Conservation (phyloP, 805 yeast species). For the Starmerella asiatica region DNA sequence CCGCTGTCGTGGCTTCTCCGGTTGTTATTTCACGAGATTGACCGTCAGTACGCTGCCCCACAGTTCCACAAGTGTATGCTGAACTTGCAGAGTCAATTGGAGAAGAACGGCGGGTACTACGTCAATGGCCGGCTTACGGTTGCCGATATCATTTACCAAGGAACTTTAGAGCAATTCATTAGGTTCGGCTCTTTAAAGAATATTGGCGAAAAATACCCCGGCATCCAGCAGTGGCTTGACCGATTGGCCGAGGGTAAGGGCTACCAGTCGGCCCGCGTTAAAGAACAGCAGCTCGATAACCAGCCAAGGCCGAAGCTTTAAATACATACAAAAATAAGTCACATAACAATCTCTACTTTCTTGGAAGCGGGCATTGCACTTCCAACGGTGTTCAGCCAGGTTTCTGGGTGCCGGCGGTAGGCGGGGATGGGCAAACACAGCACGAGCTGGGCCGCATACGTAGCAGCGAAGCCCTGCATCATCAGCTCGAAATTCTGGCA, state of each 20-base stretch:
- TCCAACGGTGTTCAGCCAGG: constrained; percentile 11
- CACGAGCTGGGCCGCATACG: constrained; percentile 11
- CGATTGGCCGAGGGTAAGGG: constrained; percentile 9
- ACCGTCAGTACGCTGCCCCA: constrained; percentile 36
- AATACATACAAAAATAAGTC: neutral
- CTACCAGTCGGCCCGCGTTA: constrained; percentile 1
- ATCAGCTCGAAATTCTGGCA: constrained; percentile 11
- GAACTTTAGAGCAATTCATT: constrained; percentile 6
- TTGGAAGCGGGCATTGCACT: neutral
- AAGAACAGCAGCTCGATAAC: constrained; percentile 9
- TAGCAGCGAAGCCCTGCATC: constrained; percentile 9
- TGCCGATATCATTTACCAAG: constrained; percentile 42
- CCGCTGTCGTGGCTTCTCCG: constrained; percentile 27
- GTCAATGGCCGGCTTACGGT: constrained; percentile 47
- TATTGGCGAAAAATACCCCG: constrained; percentile 13
- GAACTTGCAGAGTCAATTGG: constrained; percentile 32
- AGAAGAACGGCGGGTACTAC: constrained; percentile 39
- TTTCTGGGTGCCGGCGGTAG: constrained; percentile 18
- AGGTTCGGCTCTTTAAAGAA: constrained; percentile 3
- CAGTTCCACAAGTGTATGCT: constrained; percentile 33
- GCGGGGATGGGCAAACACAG: constrained; percentile 18
- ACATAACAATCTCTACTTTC: constrained; percentile 1
- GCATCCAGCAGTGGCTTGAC: constrained; percentile 14
- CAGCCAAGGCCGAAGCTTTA: neutral
- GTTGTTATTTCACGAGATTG: constrained; percentile 34